Evolutionary conservation across 352 stramenopile species (phyloP).

Genomic region (Achlya hypogyna): DNA sequence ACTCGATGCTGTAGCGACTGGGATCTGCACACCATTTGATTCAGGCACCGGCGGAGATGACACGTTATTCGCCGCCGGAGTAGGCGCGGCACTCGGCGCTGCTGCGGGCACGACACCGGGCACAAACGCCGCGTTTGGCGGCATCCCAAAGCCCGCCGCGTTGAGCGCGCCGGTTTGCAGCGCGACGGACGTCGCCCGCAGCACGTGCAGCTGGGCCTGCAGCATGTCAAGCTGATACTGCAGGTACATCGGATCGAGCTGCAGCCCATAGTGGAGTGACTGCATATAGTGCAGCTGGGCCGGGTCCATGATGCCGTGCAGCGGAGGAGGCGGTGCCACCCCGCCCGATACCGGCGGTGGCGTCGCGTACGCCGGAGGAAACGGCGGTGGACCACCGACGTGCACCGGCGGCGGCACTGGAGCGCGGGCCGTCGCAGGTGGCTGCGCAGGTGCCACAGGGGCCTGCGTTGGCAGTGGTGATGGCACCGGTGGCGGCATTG

Average conservation of each 20-base stretch:
- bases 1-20: background rate
- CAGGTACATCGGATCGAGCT: constrained; percentile 8
- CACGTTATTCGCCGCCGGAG: background rate
- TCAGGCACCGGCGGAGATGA: background rate
- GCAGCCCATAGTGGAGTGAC: constrained; percentile 8
- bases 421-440: too few relatives aligned
- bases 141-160: background rate
- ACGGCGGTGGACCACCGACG: background rate
- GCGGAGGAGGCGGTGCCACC: background rate
- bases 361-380: background rate
- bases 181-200: constrained; percentile 6
- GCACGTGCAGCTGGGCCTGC: constrained; percentile 9
- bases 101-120: background rate
- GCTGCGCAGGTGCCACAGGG: too few relatives aligned
- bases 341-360: background rate
- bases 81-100: background rate
- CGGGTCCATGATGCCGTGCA: background rate
- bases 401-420: background rate
- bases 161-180: background rate
- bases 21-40: background rate
- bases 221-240: constrained; percentile 19
- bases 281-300: constrained; percentile 9
- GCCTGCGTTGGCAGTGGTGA: too few relatives aligned
- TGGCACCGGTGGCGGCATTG: background rate
- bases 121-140: background rate